A percentile compares a stretch with the other conserved stretches of the same genome.
Evolutionary conservation across 768 basidiomycete species (phyloP).

Genomic region (Suillus discolor): DNA sequence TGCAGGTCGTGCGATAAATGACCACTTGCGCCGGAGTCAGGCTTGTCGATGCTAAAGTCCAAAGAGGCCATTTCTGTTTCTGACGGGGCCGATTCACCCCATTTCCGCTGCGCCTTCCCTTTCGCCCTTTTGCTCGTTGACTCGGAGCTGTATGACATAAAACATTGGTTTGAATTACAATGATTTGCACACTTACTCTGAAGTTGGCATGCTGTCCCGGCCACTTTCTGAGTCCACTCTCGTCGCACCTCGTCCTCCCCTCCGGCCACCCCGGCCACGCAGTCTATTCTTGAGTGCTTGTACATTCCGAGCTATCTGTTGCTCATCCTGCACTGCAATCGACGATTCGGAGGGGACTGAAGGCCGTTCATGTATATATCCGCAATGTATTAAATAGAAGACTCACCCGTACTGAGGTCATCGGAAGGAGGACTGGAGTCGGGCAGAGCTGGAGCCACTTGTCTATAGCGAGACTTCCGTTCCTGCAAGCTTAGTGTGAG

Average conservation of each 20-base stretch:
- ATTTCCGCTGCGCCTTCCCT: conserved; percentile 82
- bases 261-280: conserved; percentile 70
- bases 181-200: conserved; percentile 59
- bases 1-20: conserved; percentile 51
- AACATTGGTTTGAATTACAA: conserved; percentile 2
- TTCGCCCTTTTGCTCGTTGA: conserved; percentile 63
- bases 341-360: conserved; percentile 51
- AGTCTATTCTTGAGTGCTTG: conserved; percentile 86
- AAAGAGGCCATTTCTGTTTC: conserved; percentile 92
- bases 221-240: conserved; percentile 57
- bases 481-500: conserved; percentile 47
- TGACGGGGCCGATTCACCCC: conserved; percentile 82
- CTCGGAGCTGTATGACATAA: conserved; percentile 57
- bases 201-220: conserved; percentile 61
- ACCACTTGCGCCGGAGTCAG: conserved; percentile 35
- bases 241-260: conserved; percentile 50
- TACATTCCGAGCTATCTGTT: conserved; percentile 91
- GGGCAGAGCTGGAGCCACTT: conserved; percentile 36
- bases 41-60: conserved; percentile 77
- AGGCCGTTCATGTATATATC: neutral
- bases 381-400: neutral
- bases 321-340: conserved; percentile 69
- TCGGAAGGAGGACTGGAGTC: conserved; percentile 52
- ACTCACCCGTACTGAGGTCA: conserved; percentile 59
- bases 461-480: conserved; percentile 65